phyloP scores from a whole-genome alignment of 768 basidiomycete species.

The Leccinum disarticulatum region DNA sequence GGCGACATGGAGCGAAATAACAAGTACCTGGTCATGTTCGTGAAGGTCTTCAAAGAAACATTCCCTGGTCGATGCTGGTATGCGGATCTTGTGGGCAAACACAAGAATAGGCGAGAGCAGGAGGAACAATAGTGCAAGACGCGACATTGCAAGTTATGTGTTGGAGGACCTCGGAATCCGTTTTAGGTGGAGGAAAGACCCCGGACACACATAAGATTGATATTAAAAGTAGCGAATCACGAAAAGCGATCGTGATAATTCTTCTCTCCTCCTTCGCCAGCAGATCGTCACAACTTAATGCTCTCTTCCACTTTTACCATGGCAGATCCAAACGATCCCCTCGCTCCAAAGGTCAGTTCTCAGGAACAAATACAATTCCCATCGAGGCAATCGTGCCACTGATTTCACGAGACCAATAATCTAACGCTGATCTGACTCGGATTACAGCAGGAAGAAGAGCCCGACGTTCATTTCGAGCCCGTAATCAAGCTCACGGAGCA shows the following conservation, averaged over 20 bases:
- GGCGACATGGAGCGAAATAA: neutral
- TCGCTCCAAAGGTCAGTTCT: slow-evolving; percentile 67
- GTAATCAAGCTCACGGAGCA: slow-evolving; percentile 95
- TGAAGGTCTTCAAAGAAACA: slow-evolving; percentile 97
- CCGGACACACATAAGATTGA: slow-evolving; percentile 24
- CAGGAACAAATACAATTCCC: slow-evolving; percentile 1
- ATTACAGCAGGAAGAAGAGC: slow-evolving; percentile 61
- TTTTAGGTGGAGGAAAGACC: slow-evolving; percentile 19
- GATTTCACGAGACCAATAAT: slow-evolving; percentile 21
- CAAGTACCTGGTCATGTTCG: slow-evolving; percentile 77
- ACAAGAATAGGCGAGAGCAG: slow-evolving; percentile 36
- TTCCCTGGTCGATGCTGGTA: slow-evolving; percentile 80
- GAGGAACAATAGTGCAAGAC: slow-evolving; percentile 41
- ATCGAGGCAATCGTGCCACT: slow-evolving; percentile 33
- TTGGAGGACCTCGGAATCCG: slow-evolving; percentile 1
- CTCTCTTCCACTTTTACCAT: slow-evolving; percentile 37
- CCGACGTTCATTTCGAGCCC: slow-evolving; percentile 92
- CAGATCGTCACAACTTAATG: slow-evolving; percentile 5
- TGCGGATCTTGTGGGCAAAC: slow-evolving; percentile 68
- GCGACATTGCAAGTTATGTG: slow-evolving; percentile 32
- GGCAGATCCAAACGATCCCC: slow-evolving; percentile 60
- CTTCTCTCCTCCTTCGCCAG: slow-evolving; percentile 17
- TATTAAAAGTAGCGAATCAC: slow-evolving; percentile 9
- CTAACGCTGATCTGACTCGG: slow-evolving; percentile 28
- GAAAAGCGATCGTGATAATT: slow-evolving; percentile 27